Evolutionary conservation across 148 eudicot genomes (phyloP), one percentile per base, ranked within the genome.

Genomic region (Oxyria digyna): DNA sequence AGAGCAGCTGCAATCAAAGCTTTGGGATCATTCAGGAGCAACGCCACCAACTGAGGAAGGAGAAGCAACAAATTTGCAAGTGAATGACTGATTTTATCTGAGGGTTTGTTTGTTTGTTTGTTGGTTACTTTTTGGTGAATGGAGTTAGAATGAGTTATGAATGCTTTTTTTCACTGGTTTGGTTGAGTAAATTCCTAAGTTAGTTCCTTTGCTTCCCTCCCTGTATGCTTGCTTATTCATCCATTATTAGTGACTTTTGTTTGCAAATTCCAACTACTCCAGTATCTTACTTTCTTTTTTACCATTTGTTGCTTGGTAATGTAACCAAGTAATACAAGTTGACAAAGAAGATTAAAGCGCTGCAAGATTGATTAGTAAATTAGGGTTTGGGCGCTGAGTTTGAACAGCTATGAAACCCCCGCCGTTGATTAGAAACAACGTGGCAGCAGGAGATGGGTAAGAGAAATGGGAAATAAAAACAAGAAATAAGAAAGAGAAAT

Each of bases 21-120:
- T 14, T 69, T 91, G 81, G 97, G 96, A 23, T 91, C 97, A 1
- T 91, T 88, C 88, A 77, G 97, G 15, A 91, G 97, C 96, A 91
- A 91, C 74, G 80, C 92, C 2, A 80, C 90, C 73, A 83, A 87
- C 78, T 91, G 72, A 83, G 37, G 23, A 14, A 9, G n/a, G 18
- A 12, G 68, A 5, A 13, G 13, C 9, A n/a, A n/a, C n/a, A n/a
- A n/a, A n/a, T n/a, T n/a, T n/a, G n/a, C n/a, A n/a, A n/a, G n/a
- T n/a, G n/a, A n/a, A n/a, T n/a, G n/a, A n/a, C n/a, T n/a, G 26
- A 14, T 65, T 35, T 46, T 3, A 35, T 2, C 6, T 6, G 6
- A 35, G 38, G 38, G 6, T 35, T 35, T 35, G 38, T 35, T 6
- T 38, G 41, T 38, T 38, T 38, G 41, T 38, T 38, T 38, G 3